Base-by-base conservation (phyloP, 768 basidiomycete genomes). In the Boletus sp. region DNA sequence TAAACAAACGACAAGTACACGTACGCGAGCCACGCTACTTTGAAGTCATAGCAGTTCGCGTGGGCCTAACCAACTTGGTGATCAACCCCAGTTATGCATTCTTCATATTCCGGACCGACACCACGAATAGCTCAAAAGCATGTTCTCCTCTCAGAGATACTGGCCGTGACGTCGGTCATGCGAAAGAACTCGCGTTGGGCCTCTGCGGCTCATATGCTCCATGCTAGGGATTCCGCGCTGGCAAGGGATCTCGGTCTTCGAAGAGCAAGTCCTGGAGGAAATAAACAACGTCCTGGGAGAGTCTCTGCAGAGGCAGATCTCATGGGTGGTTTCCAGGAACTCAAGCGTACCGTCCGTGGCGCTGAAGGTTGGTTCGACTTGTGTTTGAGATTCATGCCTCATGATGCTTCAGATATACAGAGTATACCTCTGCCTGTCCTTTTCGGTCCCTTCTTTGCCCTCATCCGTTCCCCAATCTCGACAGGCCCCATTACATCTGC, bases 181-280 rank as follows among this genome's bases (percentile, higher is more conserved):
- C 90, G 96, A 72, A 93, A 94, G 78, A 98, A 98, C 75, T 94
- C 95, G 46, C 85, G 97, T 44, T 98, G 96, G 96, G 90, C 95
- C 17, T 85, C 90, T 12, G 82, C 83, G 45, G 82, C 81, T 29
- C 83, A 85, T 65, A 82, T 82, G 28, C 78, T 84, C 65, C 78
- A 80, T 42, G 75, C 82, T 49, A 79, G 83, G 60, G 88, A 88
- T 66, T 82, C 86, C 18, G 81, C 84, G 2, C 75, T 93, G 40
- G 89, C 89, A 47, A 87, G 79, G 66, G 87, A 86, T 64, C 82
- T 90, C 41, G 90, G 90, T 30, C 80, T 91, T 45, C 79, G 89
- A 49, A 80, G 88, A 64, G 79, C 85, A 9, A 80, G 76, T 28
- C 77, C 82, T 11, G 78, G 75, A 47, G 70, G 76, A 40, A 71